These are phyloP conservation scores for Umbilicus rupestris DNA, from an alignment of 164 flowering plant genomes.

Conservation along the genomic window DNA sequence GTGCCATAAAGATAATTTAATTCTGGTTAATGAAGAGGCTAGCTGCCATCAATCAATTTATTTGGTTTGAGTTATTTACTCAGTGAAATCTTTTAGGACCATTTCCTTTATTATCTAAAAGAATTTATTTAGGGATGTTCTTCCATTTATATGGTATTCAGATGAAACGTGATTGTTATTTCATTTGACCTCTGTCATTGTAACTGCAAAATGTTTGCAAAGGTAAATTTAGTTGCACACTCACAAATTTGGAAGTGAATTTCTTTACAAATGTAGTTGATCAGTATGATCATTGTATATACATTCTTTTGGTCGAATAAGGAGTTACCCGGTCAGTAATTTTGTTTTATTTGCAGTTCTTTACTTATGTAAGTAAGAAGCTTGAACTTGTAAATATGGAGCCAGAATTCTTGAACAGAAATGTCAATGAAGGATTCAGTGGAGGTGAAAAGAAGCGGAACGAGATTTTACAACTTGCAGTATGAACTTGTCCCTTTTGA, in stretches of 20 bases:
- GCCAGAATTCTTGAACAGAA: slow-evolving; percentile 66
- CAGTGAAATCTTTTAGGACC: background rate
- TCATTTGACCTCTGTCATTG: no score
- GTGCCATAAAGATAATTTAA: no score
- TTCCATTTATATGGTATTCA: no score
- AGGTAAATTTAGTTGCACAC: background rate
- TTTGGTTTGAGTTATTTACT: background rate
- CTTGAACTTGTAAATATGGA: slow-evolving; percentile 81
- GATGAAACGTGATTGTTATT: no score
- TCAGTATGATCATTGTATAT: background rate
- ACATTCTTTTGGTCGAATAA: background rate
- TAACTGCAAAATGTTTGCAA: background rate
- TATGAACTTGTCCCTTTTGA: slow-evolving; percentile 19
- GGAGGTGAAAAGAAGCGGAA: slow-evolving; percentile 99
- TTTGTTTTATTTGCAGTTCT: slow-evolving; percentile 51
- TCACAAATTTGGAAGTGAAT: background rate
- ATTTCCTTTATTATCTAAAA: background rate
- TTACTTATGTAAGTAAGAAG: slow-evolving; percentile 45
- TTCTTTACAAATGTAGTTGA: background rate
- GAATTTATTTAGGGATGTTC: background rate
- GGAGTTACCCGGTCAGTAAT: background rate
- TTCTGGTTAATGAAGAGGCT: background rate
- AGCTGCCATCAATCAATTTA: background rate
- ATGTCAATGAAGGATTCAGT: slow-evolving; percentile 99
- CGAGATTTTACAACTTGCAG: slow-evolving; percentile 97